Conservation (phyloP, 139 green algal genomes). For the Monoraphidium neglectum region DNA sequence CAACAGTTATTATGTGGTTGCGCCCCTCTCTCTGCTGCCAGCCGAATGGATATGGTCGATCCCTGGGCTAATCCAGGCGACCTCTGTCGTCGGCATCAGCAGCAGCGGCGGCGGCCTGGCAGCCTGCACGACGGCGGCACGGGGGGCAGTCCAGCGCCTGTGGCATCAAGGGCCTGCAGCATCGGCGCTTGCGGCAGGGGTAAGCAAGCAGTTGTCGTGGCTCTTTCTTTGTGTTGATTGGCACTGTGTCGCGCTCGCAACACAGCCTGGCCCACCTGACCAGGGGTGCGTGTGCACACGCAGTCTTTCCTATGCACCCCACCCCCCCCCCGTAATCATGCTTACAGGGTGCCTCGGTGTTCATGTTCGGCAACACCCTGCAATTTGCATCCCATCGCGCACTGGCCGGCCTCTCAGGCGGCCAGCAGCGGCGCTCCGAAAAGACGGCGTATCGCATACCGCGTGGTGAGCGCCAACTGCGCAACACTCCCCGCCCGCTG, state of each 20-base stretch:
- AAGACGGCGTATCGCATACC: constrained; percentile 39
- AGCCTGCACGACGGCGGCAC: neutral
- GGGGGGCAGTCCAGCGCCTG: neutral
- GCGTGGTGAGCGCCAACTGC: neutral
- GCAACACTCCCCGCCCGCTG: no score
- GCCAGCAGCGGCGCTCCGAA: neutral
- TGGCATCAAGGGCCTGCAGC: neutral
- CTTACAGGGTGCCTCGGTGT: constrained; percentile 45
- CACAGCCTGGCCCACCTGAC: no score
- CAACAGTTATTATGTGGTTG: constrained; percentile 75
- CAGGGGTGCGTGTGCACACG: no score
- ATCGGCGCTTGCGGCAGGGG: neutral
- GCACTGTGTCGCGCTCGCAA: no score
- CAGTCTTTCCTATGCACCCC: no score
- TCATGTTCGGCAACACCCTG: constrained; percentile 50
- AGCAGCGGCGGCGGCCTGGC: neutral
- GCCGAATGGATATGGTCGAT: neutral
- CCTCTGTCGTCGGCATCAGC: neutral
- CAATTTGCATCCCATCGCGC: constrained; percentile 57
- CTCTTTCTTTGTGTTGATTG: no score
- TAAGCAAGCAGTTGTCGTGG: neutral
- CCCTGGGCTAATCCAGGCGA: neutral
- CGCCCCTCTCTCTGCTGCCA: constrained; percentile 64
- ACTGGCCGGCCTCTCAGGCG: constrained; percentile 41
- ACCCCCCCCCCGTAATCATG: neutral